phyloP scores from a whole-genome alignment of 495 filamentous ascomycete genomes.

The Aspergillus conjunctus region DNA sequence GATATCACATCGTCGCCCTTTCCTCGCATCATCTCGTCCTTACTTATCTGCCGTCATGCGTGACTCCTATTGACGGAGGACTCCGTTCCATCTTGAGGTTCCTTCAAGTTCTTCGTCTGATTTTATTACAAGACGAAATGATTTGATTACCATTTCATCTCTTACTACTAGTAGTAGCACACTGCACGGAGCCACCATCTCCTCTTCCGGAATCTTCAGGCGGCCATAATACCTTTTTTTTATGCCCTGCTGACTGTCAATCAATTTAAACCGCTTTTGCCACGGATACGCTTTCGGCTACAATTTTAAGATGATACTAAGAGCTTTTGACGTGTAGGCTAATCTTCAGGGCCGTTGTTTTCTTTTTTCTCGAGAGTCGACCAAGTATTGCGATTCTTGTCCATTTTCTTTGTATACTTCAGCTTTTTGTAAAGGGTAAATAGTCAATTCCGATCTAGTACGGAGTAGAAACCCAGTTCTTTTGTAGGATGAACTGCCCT shows the following conservation, averaged over 20 bases:
- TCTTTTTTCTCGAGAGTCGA: not conserved
- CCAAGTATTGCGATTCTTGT: too few species aligned
- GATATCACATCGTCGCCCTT: slow-evolving; percentile 24
- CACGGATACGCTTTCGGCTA: slow-evolving; percentile 26
- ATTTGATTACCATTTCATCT: not conserved
- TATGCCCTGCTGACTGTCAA: slow-evolving; percentile 28
- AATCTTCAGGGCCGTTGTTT: not conserved
- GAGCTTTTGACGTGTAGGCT: not conserved
- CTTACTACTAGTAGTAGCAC: too few species aligned
- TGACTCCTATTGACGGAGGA: not conserved
- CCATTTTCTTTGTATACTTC: too few species aligned
- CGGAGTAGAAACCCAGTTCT: too few species aligned
- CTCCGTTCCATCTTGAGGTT: not conserved
- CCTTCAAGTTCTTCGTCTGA: not conserved
- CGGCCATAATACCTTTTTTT: not conserved
- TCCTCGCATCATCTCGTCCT: slow-evolving; percentile 9
- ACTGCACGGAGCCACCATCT: not conserved
- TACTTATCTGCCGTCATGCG: slow-evolving; percentile 4
- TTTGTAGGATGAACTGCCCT: not conserved
- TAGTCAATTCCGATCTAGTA: too few species aligned
- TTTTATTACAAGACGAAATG: too few species aligned
- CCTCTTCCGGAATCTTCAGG: not conserved
- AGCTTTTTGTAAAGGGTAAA: too few species aligned
- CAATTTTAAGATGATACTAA: slow-evolving; percentile 15
- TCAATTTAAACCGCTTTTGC: slow-evolving; percentile 25